Conservation (phyloP, 805 yeast species). For the Saturnispora kantuleensis region DNA sequence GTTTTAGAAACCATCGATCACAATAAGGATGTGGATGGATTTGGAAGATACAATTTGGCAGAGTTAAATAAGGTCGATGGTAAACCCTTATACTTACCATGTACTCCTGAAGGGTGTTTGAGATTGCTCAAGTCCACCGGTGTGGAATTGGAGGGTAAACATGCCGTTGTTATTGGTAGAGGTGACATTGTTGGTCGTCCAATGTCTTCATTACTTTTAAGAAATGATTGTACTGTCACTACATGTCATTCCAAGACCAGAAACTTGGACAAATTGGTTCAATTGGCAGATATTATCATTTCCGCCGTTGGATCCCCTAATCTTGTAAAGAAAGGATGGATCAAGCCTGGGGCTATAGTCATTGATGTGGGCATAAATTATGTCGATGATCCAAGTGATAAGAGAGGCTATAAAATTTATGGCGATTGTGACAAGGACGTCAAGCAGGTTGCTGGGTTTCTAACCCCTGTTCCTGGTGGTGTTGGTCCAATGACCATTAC, state of each 20-base stretch:
- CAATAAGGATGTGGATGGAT: slow-evolving; percentile 76
- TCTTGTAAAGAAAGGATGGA: slow-evolving; percentile 68
- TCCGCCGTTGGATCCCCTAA: slow-evolving; percentile 68
- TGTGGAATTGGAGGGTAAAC: slow-evolving; percentile 48
- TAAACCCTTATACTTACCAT: slow-evolving; percentile 60
- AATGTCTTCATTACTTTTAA: slow-evolving; percentile 57
- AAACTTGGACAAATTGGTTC: slow-evolving; percentile 36
- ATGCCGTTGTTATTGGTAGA: slow-evolving; percentile 79
- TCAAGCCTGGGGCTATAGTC: slow-evolving; percentile 56
- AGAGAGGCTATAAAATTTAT: slow-evolving; percentile 61
- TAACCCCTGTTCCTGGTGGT: slow-evolving; percentile 90
- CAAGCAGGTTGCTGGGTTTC: slow-evolving; percentile 43
- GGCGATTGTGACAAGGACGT: slow-evolving; percentile 71
- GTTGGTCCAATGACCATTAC: slow-evolving; percentile 93
- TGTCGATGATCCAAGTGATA: slow-evolving; percentile 53
- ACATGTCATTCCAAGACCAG: slow-evolving; percentile 60
- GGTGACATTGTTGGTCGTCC: slow-evolving; percentile 84
- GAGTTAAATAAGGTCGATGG: slow-evolving; percentile 70
- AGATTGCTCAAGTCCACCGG: slow-evolving; percentile 50
- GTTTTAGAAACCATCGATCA: slow-evolving; percentile 33
- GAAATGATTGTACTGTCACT: slow-evolving; percentile 69
- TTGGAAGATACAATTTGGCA: slow-evolving; percentile 69
- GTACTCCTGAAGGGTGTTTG: slow-evolving; percentile 78
- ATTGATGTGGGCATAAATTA: slow-evolving; percentile 82
- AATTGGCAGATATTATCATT: slow-evolving; percentile 64